Base-by-base conservation (phyloP, 2,329 filamentous ascomycete species). In the Cladophialophora psammophila region DNA sequence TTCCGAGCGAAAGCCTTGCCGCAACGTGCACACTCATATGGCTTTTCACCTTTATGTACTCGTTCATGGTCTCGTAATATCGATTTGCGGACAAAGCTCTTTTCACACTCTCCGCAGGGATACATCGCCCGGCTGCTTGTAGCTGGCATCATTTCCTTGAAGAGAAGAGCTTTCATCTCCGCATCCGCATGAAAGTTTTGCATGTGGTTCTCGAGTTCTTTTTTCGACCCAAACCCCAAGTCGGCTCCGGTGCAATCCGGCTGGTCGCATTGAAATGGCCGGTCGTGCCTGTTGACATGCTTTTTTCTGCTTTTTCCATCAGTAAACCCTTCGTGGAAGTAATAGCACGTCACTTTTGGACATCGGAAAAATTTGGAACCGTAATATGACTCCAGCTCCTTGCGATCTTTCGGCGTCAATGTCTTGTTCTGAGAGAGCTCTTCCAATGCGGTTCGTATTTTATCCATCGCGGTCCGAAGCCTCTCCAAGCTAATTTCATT, bases 271-370 rank as follows among this genome's bases (percentile, higher is more conserved):
- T 34, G 13, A 20, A 15, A 55, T 15, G 52, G n/a, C 2, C 52
- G 52, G 12, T 55, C 31, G 64, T 84, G 82, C 3, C 78, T 74
- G 53, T 74, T 72, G 9, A 76, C 63, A 66, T 84, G 82, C 3
- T 68, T 63, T 0, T 82, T 77, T 6, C 76, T 74, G 0, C 69
- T 69, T 9, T 72, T 69, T 1, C 69, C 52, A 8, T 72, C 74
- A 6, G 72, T 71, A 71, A 82, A 83, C 0, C 82, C 82, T 48
- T 80, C 74, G 53, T 81, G 75, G 70, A 83, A 84, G 72, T 77
- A 81, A 10, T 72, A 74, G 71, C 82, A 84, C 1, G 72, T 77
- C 9, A 79, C 74, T n/a, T 75, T 77, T 1, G 72, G 66, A 69
- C 82, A 84, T 64, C 83, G 83, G 75, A 76, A 83, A 9, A 75